Percentiles rank a stretch among this genome's conserved stretches.
Evolutionary conservation across 192 early-diverging fungal genomes (phyloP).

Genomic region (Pilobolus umbonatus): DNA sequence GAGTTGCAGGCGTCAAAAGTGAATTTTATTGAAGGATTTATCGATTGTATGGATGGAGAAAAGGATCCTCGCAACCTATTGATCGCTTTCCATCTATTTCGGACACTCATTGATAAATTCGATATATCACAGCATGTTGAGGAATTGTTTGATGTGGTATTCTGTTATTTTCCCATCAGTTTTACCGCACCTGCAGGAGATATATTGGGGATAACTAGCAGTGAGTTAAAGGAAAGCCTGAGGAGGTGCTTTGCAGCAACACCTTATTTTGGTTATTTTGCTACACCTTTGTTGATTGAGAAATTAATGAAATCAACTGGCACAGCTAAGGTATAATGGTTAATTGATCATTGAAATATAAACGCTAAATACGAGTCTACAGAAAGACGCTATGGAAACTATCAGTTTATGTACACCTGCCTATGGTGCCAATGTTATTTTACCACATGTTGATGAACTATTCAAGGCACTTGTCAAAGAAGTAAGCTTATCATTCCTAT

Average conservation of each 20-base stretch:
- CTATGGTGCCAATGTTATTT: slow-evolving; percentile 67
- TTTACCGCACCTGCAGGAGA: slow-evolving; percentile 93
- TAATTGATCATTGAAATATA: neutral
- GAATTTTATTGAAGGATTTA: slow-evolving; percentile 76
- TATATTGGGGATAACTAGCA: slow-evolving; percentile 86
- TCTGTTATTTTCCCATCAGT: slow-evolving; percentile 99
- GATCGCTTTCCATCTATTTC: slow-evolving; percentile 76
- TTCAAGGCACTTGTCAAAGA: slow-evolving; percentile 69
- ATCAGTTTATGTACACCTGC: slow-evolving; percentile 70
- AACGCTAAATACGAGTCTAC: slow-evolving; percentile 8
- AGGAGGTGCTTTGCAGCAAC: slow-evolving; percentile 73
- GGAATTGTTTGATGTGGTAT: slow-evolving; percentile 93
- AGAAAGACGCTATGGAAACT: slow-evolving; percentile 88
- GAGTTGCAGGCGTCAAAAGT: slow-evolving; percentile 55
- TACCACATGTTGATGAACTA: slow-evolving; percentile 66
- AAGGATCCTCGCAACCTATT: slow-evolving; percentile 98
- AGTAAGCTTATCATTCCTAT: neutral
- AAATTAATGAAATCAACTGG: slow-evolving; percentile 79
- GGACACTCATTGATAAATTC: slow-evolving; percentile 65
- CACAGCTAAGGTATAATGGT: slow-evolving; percentile 75
- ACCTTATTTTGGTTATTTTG: slow-evolving; percentile 77
- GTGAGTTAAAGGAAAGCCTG: slow-evolving; percentile 81
- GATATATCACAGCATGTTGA: slow-evolving; percentile 78
- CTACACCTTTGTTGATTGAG: slow-evolving; percentile 83
- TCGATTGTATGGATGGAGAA: slow-evolving; percentile 90